Base-by-base conservation (phyloP, 805 yeast species). In the Saccharomyces paradoxus region DNA sequence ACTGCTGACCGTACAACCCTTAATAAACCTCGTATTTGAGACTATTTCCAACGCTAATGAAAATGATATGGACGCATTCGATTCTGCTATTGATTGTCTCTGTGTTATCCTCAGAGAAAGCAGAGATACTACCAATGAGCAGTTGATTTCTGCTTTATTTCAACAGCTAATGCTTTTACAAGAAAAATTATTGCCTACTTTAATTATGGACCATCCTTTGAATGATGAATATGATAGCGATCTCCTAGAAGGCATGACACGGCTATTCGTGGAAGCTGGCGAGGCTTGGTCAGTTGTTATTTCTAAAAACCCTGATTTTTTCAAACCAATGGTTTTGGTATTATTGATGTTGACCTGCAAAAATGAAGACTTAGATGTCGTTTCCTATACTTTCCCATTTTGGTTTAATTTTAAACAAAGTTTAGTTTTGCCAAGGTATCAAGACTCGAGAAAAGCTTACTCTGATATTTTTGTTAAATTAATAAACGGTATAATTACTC, bases 241-340 rank as follows among this genome's bases (percentile, higher is more conserved):
- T 37, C 76, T 78, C 41, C 79, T 87, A 63, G 84, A 84, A 54
- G 82, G 87, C 13, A 73, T 87, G 52, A 81, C 96, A 0, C 78
- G 94, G 63, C 68, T 94, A 47, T 88, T 87, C 67, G 87, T 90
- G 6, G 96, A 90, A 62, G 96, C 97, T 1, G 96, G 96, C 54
- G 97, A 90, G 71, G 80, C 96, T 1, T 94, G 99, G 99, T 94
- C 89, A 70, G 87, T 87, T 32, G 75, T 87, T 32, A 82, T 94
- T 51, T 89, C 92, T 6, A 82, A 82, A 61, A 74, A 79, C 52
- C 94, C 97, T 0, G 71, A 71, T 48, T 78, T 79, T 48, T 91
- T 87, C 72, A 78, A 80, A 58, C 86, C 87, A 1, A 72, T 94
- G 63, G 91, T 91, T 21, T 83, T 81, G 55, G 81, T 88, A 5